These are phyloP conservation scores for Neonectria ditissima DNA, from an alignment of 2,329 filamentous ascomycete genomes.

Conservation along the genomic window DNA sequence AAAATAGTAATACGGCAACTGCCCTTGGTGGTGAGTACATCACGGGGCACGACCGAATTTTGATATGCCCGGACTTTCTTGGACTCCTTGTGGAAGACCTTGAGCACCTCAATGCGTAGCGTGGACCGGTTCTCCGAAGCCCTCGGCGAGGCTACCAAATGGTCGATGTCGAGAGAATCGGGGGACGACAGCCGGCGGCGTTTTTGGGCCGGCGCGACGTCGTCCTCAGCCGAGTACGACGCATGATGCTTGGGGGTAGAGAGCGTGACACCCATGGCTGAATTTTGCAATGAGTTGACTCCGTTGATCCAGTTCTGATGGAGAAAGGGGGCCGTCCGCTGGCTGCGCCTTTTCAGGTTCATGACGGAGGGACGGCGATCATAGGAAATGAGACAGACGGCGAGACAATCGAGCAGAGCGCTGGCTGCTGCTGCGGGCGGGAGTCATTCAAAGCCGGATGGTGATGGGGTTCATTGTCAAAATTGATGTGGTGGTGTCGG, in stretches of 20 bases:
- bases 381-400: conserved; percentile 43
- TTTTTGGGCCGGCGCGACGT: conserved; percentile 58
- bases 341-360: conserved; percentile 60
- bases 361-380: conserved; percentile 56
- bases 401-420: conserved; percentile 28
- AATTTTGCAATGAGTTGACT: conserved; percentile 57
- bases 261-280: conserved; percentile 54
- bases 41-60: conserved; percentile 44
- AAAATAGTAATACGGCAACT: conserved; percentile 54
- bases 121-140: conserved; percentile 53
- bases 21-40: conserved; percentile 49
- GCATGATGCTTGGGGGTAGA: conserved; percentile 49
- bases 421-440: conserved; percentile 22
- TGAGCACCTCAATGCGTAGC: conserved; percentile 66
- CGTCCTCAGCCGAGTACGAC: conserved; percentile 50
- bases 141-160: conserved; percentile 48
- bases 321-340: conserved; percentile 65
- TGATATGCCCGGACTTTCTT: conserved; percentile 51
- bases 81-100: conserved; percentile 63
- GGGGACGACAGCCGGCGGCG: conserved; percentile 61
- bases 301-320: conserved; percentile 66
- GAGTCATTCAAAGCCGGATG: conserved; percentile 38
- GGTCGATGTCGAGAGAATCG: conserved; percentile 49
- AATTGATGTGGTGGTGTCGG: conserved; percentile 33
- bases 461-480: conserved; percentile 39